phyloP scores from a whole-genome alignment of 2,329 filamentous ascomycete species.

The Colletotrichum navitas region DNA sequence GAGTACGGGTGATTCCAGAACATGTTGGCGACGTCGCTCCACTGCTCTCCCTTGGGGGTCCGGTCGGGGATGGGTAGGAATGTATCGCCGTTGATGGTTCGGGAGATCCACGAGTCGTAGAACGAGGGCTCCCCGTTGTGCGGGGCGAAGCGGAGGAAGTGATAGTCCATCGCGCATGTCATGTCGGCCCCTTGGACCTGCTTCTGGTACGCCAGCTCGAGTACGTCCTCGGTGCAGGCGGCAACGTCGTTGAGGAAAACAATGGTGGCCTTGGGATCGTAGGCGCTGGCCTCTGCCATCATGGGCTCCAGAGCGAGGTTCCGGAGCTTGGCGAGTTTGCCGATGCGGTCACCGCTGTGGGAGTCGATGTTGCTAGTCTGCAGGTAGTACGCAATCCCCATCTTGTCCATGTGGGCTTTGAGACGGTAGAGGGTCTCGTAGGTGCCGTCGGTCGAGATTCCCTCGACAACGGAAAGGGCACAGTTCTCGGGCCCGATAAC shows the following conservation, averaged over 20 bases:
- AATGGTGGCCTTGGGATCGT: slow-evolving; percentile 53
- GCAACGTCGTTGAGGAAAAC: slow-evolving; percentile 69
- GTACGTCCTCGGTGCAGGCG: slow-evolving; percentile 65
- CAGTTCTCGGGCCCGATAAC: slow-evolving; percentile 65
- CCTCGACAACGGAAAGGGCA: slow-evolving; percentile 68
- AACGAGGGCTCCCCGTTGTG: slow-evolving; percentile 60
- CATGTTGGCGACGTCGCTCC: slow-evolving; percentile 62
- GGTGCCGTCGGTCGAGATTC: slow-evolving; percentile 67
- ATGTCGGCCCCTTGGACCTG: slow-evolving; percentile 63
- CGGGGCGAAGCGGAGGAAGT: slow-evolving; percentile 49
- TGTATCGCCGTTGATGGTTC: slow-evolving; percentile 64
- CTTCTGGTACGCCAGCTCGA: slow-evolving; percentile 61
- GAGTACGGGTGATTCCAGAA: slow-evolving; percentile 64
- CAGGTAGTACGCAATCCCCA: slow-evolving; percentile 59
- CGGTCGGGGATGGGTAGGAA: slow-evolving; percentile 65
- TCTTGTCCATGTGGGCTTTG: slow-evolving; percentile 52
- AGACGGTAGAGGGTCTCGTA: slow-evolving; percentile 61
- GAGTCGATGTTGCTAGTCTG: slow-evolving; percentile 59
- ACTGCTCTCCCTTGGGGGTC: slow-evolving; percentile 56
- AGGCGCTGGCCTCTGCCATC: slow-evolving; percentile 46
- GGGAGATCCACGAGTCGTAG: slow-evolving; percentile 67
- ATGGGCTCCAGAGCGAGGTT: slow-evolving; percentile 66
- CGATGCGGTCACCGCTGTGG: slow-evolving; percentile 58
- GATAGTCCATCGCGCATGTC: slow-evolving; percentile 72
- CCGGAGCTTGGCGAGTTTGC: slow-evolving; percentile 62